Percentiles rank a stretch among this genome's conserved stretches.
phyloP scores from a whole-genome alignment of 257 asterid species.

The Paraleonurus japonicus region DNA sequence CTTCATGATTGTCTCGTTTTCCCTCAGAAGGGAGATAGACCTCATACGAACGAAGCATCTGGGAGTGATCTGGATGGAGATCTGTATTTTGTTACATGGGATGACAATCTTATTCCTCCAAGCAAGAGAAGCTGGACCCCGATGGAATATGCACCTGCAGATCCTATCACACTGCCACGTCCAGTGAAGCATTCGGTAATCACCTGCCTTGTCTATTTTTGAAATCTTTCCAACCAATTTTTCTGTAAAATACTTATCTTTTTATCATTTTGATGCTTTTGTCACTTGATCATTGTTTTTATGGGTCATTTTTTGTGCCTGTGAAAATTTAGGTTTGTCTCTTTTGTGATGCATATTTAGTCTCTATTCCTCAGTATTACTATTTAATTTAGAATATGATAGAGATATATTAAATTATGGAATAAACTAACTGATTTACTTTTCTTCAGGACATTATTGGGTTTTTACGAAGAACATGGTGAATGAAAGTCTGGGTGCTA shows the following conservation, averaged over 20 bases:
- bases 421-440: not conserved
- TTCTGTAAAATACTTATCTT: not conserved
- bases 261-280: not conserved
- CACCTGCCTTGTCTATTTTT: constrained; percentile 10
- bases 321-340: not conserved
- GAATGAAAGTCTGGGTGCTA: constrained; percentile 76
- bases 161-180: constrained; percentile 45
- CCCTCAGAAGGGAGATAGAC: constrained; percentile 89
- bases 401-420: not conserved
- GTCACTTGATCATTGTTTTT: not conserved
- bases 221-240: not conserved
- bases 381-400: not conserved
- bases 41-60: constrained; percentile 91
- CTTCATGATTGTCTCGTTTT: constrained; percentile 79
- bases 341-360: not conserved
- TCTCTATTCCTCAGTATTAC: not conserved
- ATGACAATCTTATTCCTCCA: constrained; percentile 84
- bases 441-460: constrained; percentile 69
- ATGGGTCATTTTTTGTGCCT: not conserved
- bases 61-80: constrained; percentile 98
- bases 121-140: constrained; percentile 76
- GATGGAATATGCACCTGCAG: constrained; percentile 74
- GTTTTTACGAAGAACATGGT: constrained; percentile 78
- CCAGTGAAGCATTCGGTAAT: constrained; percentile 51
- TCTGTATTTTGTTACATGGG: constrained; percentile 94